phyloP scores from a whole-genome alignment of 169 alveolate species.

The Cryptosporidium tyzzeri region DNA sequence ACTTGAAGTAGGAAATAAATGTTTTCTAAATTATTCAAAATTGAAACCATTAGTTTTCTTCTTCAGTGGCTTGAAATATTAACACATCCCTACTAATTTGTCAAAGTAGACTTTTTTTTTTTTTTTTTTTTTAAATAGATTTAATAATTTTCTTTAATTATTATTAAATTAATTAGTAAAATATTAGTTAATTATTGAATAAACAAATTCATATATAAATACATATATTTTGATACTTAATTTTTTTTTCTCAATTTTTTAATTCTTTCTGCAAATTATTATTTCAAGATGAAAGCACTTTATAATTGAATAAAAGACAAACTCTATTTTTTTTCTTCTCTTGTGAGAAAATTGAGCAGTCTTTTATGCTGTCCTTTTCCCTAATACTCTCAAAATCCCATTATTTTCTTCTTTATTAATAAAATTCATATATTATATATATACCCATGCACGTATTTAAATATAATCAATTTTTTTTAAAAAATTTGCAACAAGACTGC shows the following conservation, averaged over 20 bases:
- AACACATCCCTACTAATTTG: slow-evolving; percentile 10
- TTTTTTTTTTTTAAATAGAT: too few species aligned
- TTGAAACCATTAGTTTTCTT: slow-evolving; percentile 38
- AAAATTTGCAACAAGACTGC: slow-evolving; percentile 59
- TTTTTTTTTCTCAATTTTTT: neutral
- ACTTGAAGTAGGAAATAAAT: slow-evolving; percentile 65
- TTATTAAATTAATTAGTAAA: neutral
- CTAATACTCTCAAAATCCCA: slow-evolving; percentile 5
- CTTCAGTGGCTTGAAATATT: slow-evolving; percentile 5
- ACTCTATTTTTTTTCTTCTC: neutral
- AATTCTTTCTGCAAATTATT: neutral
- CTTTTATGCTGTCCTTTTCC: neutral
- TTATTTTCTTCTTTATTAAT: neutral
- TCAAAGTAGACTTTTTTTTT: neutral
- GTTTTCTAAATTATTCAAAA: slow-evolving; percentile 35
- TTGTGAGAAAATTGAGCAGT: slow-evolving; percentile 9
- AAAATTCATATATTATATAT: neutral
- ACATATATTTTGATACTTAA: too few species aligned
- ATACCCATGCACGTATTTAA: neutral
- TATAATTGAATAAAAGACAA: neutral
- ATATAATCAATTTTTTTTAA: neutral
- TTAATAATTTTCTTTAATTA: neutral
- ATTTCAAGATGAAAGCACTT: neutral
- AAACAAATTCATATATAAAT: neutral
- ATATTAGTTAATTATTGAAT: neutral